phyloP scores from a whole-genome alignment of 1,284 basidiomycete genomes.

The Singerocomus rubriflavus region DNA sequence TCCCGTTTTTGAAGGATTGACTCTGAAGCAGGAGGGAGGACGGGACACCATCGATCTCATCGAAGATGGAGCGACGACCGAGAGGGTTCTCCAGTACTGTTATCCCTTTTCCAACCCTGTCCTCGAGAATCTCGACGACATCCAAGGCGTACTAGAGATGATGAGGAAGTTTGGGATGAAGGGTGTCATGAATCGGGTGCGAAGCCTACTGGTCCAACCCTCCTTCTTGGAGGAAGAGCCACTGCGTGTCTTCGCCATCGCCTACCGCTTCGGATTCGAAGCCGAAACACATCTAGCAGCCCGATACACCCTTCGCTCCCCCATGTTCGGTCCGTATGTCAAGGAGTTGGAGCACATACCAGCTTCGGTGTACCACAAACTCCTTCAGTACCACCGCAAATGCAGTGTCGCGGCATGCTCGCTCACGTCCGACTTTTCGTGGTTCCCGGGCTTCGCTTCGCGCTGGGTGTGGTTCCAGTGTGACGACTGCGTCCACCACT shows the following conservation, averaged over 20 bases:
- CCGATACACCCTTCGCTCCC: constrained; percentile 28
- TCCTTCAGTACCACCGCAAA: constrained; percentile 35
- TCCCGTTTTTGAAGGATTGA: constrained; percentile 27
- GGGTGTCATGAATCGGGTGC: constrained; percentile 31
- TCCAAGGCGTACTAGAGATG: constrained; percentile 33
- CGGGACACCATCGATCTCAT: constrained; percentile 28
- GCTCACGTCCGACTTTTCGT: constrained; percentile 36
- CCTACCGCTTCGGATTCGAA: constrained; percentile 31
- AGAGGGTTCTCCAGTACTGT: constrained; percentile 32
- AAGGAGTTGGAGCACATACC: constrained; percentile 35
- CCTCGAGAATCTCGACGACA: constrained; percentile 32
- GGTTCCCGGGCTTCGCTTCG: constrained; percentile 37
- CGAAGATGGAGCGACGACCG: constrained; percentile 31
- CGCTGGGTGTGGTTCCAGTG: constrained; percentile 39
- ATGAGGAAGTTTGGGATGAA: constrained; percentile 34
- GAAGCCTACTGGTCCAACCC: constrained; percentile 19
- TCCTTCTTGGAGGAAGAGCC: constrained; percentile 30
- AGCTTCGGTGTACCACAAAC: constrained; percentile 34
- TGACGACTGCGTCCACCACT: constrained; percentile 33
- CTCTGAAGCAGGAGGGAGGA: constrained; percentile 23
- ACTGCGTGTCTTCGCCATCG: constrained; percentile 33
- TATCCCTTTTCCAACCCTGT: constrained; percentile 31
- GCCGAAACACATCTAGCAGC: constrained; percentile 29
- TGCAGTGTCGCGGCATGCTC: constrained; percentile 31
- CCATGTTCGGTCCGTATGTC: constrained; percentile 34